Conservation (phyloP, 306 rosid species). For the Medicago arabica region DNA sequence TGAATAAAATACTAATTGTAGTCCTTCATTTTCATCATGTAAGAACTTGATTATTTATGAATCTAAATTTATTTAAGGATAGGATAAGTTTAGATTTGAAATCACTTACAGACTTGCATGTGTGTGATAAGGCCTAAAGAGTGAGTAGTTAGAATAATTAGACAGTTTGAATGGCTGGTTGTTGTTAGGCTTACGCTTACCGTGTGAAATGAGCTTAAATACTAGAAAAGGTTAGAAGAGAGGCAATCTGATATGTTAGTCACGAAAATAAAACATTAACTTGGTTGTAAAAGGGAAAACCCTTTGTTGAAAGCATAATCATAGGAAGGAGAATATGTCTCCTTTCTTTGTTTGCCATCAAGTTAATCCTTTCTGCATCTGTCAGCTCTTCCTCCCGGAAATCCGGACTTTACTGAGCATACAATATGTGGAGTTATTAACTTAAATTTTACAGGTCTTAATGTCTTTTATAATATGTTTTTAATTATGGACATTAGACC, state of each 20-base stretch:
- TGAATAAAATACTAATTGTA: background rate
- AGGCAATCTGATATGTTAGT: background rate
- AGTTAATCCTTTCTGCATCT: background rate
- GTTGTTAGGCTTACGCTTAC: conserved; percentile 9
- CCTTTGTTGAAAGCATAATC: background rate
- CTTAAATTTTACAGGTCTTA: background rate
- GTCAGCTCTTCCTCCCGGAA: background rate
- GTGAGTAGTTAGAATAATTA: background rate
- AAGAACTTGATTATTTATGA: conserved; percentile 5
- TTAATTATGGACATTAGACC: background rate
- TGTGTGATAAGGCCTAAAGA: background rate
- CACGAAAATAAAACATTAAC: background rate
- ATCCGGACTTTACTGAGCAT: background rate
- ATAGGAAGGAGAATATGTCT: background rate
- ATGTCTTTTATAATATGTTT: background rate
- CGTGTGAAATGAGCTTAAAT: background rate
- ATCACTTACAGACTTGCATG: background rate
- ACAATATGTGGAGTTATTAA: background rate
- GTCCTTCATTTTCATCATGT: background rate
- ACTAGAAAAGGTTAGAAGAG: background rate
- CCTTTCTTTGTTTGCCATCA: background rate
- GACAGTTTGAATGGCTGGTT: background rate
- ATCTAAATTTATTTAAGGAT: background rate
- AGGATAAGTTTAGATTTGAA: conserved; percentile 1
- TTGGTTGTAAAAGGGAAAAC: background rate